Evolutionary conservation across 306 rosid species (phyloP), one percentile per base, ranked within the genome.

Genomic region (Crotalaria pallida): DNA sequence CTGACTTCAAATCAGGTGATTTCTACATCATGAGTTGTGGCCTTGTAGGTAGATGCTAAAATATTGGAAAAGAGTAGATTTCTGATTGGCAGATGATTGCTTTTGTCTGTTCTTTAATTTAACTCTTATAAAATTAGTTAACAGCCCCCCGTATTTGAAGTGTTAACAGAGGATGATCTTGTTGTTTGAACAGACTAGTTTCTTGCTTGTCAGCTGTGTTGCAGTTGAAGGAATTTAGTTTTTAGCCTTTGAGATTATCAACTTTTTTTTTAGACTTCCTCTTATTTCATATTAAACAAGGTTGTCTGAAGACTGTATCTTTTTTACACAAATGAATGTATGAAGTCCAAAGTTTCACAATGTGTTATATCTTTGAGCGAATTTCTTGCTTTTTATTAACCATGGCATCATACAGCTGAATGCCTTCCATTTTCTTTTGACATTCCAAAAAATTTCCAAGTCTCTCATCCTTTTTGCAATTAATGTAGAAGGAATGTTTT

Each of bases 401-500:
- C 58, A n/a, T 38, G 65, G 60, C 9, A 68, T 8, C 36, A 11
- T 47, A 43, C 17, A 29, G 43, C 15, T 64, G 27, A 62, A 16
- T 60, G 65, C 38, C 41, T 55, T 51, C 41, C 18, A 23, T 63
- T 77, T 48, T 16, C 21, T 73, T 55, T 50, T 52, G 27, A 47
- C 58, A 16, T 34, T 49, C 6, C 10, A 5, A 27, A 27, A 47
- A 23, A 52, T 71, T 60, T 11, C 45, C 49, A 48, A 53, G 43
- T 63, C 38, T 75, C 36, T 58, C 52, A 29, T 34, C 15, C 15
- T 21, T 79, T 77, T 58, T 77, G 47, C 50, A 66, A 70, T 58
- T 27, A 68, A 38, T 72, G 72, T 40, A 69, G 86, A 58, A 81
- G 85, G 81, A 69, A 65, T 67, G 49, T 75, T 75, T 27, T 65